Evolutionary conservation across 139 green algal genomes (phyloP), one percentile per base, ranked within the genome.

Genomic region (Chlorella sp.): DNA sequence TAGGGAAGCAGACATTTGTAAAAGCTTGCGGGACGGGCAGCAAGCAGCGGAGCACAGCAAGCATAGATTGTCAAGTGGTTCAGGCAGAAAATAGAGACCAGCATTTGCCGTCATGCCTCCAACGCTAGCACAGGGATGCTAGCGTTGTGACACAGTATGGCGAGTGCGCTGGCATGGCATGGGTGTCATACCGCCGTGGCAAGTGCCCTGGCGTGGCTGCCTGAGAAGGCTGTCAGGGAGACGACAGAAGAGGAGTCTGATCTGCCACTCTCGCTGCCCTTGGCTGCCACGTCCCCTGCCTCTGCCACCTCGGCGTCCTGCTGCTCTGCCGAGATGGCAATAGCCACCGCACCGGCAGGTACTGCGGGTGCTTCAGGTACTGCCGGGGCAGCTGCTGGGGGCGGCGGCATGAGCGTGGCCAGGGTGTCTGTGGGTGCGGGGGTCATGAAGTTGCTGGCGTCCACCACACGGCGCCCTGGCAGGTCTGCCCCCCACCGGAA

Each of bases 401-500:
- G 34, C 75, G 36, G 75, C n/a, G 11, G 34, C 75, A 37, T 14
- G 7, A 36, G 19, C 36, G 75, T 21, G 18, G 75, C n/a, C 34
- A 12, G 75, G n/a, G 75, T 53, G n/a, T 11, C 34, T 39, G 75
- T 53, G 75, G 34, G 75, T 32, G 75, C 16, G 75, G 75, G 75
- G 75, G 75, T 81, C 75, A 30, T 34, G 48, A 57, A 57, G 7
- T 57, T 9, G 9, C 9, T 57, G 48, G 48, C 48, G 9, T 57
- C 48, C 48, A 57, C 48, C 48, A 57, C 48, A 9, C 48, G 48
- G 48, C 48, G 48, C 9, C 48, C 48, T 9, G 48, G 9, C 48
- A 57, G 7, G 48, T 57, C 48, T 57, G 48, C 40, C 53, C 30
- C 39, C 93, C 93, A 95, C 42, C 48, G 24, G 16, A 94, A 91